Evolutionary conservation across 164 flowering plant species (phyloP).

Genomic region (Vitis rupestris): DNA sequence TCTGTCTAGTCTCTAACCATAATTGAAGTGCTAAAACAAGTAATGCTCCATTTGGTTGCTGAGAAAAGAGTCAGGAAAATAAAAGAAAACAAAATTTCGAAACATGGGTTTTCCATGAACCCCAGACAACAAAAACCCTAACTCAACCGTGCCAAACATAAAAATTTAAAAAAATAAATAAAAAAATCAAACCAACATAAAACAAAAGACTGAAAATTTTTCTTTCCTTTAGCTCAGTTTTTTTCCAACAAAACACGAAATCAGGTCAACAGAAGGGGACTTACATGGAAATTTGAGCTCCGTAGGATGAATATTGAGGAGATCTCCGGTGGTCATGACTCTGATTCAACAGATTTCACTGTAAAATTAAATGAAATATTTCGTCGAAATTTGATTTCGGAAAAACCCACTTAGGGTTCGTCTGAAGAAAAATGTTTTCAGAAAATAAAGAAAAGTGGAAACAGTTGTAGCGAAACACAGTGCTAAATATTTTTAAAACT

Average conservation of each 20-base stretch:
- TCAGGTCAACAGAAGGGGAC: not conserved
- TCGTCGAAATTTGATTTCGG: too few relatives aligned
- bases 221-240: too few relatives aligned
- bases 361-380: too few relatives aligned
- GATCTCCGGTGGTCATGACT: slow-evolving; percentile 26
- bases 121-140: not conserved
- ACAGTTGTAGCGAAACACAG: not conserved
- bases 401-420: too few relatives aligned
- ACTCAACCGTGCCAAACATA: not conserved
- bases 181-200: not conserved
- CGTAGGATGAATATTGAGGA: slow-evolving; percentile 28
- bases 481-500: not conserved
- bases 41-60: too few relatives aligned
- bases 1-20: too few relatives aligned
- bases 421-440: too few relatives aligned
- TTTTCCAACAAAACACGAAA: too few relatives aligned
- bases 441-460: not conserved
- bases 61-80: too few relatives aligned
- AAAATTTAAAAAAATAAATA: not conserved
- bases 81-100: too few relatives aligned
- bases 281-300: slow-evolving; percentile 42
- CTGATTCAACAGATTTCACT: too few relatives aligned
- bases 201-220: not conserved
- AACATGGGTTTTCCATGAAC: not conserved
- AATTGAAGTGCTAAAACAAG: too few relatives aligned